Evolutionary conservation across 164 flowering plant genomes (phyloP), one percentile per base, ranked within the genome.

Genomic region (Platanus orientalis): DNA sequence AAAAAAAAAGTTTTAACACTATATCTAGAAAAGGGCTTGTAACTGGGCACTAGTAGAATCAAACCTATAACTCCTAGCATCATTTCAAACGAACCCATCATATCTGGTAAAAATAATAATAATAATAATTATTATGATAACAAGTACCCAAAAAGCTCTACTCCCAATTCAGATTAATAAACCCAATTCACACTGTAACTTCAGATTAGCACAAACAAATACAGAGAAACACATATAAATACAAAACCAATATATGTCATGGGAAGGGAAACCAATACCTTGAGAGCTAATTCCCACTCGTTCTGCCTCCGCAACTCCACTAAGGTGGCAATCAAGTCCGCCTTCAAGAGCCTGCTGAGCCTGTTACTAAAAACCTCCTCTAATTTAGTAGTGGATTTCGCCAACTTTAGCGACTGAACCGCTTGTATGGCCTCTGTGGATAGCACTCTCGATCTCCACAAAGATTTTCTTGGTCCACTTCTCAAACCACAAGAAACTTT

Each of bases 401-500:
- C 89, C 14, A 90, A 62, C 69, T 90, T 90, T 6, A 90, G 75
- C 14, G 85, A 73, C 2, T 90, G 97, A 16, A 87, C 86, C 1
- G 80, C 92, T 60, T 86, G 94, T n/a, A 88, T 87, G 23, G 94
- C 86, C 71, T 90, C 94, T 1, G 78, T 69, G 29, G 94, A 85
- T 34, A 88, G 28, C 27, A 84, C 84, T 44, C 84, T 79, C 19
- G 81, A 72, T 72, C 83, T 85, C 91, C 93, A 83, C 63, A 84
- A 7, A 17, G 85, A 73, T 63, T 79, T 82, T 45, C 80, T 75
- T 12, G 80, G 75, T 36, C 78, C 82, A 1, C 62, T 70, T 72
- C 93, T 76, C 40, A 87, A 68, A 1, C 91, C 83, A 65, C 87
- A 84, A 0, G 60, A 39, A 49, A 76, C 53, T 29, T 17, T 62